phyloP scores from a whole-genome alignment of 805 yeast species.

The Nakazawaea laoshanensis region DNA sequence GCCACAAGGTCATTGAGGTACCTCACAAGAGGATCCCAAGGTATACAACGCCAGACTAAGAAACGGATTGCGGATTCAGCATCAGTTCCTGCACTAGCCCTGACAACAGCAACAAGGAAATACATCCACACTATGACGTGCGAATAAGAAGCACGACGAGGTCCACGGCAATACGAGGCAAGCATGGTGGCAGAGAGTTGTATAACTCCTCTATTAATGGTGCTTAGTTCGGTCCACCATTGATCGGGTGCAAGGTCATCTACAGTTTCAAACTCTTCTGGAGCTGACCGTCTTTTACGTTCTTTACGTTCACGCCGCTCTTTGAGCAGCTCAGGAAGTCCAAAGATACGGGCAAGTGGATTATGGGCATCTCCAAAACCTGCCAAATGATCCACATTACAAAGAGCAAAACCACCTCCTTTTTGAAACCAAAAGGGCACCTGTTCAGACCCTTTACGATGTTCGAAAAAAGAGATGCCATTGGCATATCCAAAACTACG shows the following conservation, averaged over 20 bases:
- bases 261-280: slow-evolving; percentile 18
- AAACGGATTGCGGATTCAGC: slow-evolving; percentile 41
- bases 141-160: slow-evolving; percentile 60
- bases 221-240: slow-evolving; percentile 52
- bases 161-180: slow-evolving; percentile 60
- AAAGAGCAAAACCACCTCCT: slow-evolving; percentile 66
- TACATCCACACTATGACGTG: slow-evolving; percentile 75
- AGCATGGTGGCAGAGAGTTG: slow-evolving; percentile 65
- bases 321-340: slow-evolving; percentile 60
- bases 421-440: slow-evolving; percentile 70
- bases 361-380: slow-evolving; percentile 73
- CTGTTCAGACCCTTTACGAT: slow-evolving; percentile 36
- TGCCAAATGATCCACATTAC: slow-evolving; percentile 65
- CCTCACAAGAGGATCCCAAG: slow-evolving; percentile 59
- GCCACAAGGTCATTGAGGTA: slow-evolving; percentile 53
- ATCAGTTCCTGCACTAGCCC: slow-evolving; percentile 36
- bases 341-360: slow-evolving; percentile 71
- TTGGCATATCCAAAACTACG: slow-evolving; percentile 62
- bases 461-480: slow-evolving; percentile 53
- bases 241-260: slow-evolving; percentile 20
- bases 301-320: slow-evolving; percentile 70
- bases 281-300: slow-evolving; percentile 37
- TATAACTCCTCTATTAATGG: slow-evolving; percentile 53
- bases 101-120: slow-evolving; percentile 57
- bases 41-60: slow-evolving; percentile 46